Evolutionary conservation across 2,329 filamentous ascomycete genomes (phyloP), one percentile per base, ranked within the genome.

Genomic region (Exophiala sideris): DNA sequence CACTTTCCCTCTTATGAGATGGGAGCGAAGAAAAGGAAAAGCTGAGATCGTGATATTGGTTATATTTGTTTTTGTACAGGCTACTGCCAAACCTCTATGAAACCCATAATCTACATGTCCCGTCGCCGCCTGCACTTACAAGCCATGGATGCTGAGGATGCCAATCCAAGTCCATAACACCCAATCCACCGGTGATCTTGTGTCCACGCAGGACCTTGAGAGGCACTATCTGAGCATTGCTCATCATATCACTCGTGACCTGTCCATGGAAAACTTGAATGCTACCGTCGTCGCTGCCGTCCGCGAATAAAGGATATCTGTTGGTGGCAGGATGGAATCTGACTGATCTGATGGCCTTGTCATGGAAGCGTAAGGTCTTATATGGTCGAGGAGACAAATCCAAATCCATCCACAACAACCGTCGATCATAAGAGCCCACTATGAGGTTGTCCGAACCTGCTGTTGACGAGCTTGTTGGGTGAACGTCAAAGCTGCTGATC

Each of bases 221-320:
- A 7, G 94, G 94, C 48, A 97, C 94, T 66, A 99, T 96, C 11
- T 87, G 95, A 5, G 94, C 91, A 67, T 96, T 96, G 76, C 95
- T 91, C 83, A 99, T 89, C 69, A 96, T 78, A 70, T 99, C 94
- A 57, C 86, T 90, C 29, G 95, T 91, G 24, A 97, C 92, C 73
- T 92, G 95, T 52, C 91, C 92, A 70, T 97, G 92, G 83, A 97
- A 97, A 50, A 99, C 88, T 71, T 99, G 94, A 62, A 97, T 75
- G 16, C 87, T 90, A 24, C 94, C 94, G 70, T 99, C 94, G 69
- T 99, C 95, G 70, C 88, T 94, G 16, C 90, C 91, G 69, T 97
- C 92, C 0, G 91, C 94, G 67, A 99, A 97, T 34, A 99, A 79
- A 14, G 94, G 91, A 58, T 85, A 82, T 7, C 81, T 79, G n/a